phyloP scores from a whole-genome alignment of 148 eudicot genomes.

The Mesembryanthemum crystallinum region DNA sequence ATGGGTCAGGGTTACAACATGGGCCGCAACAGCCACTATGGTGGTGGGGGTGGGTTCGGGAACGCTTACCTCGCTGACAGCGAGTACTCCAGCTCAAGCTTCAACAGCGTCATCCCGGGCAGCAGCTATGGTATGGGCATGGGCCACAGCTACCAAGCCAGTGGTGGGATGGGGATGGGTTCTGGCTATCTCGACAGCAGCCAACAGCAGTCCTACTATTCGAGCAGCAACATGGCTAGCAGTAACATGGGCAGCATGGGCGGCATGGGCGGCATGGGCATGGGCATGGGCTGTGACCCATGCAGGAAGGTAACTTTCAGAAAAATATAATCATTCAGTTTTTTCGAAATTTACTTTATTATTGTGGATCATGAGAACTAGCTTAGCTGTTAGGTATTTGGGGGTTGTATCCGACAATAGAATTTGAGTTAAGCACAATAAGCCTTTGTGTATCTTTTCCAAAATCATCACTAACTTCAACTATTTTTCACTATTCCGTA shows the following conservation, averaged over 20 bases:
- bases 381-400: background rate
- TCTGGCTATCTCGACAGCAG: slow-evolving; percentile 9
- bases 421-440: too few species aligned
- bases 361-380: background rate
- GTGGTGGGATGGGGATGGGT: slow-evolving; percentile 25
- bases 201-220: slow-evolving; percentile 13
- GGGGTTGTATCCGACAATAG: background rate
- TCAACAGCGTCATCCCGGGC: slow-evolving; percentile 20
- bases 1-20: slow-evolving; percentile 13
- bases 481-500: too few species aligned
- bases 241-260: background rate
- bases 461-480: too few species aligned
- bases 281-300: slow-evolving; percentile 10
- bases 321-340: background rate
- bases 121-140: background rate
- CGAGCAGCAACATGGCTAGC: slow-evolving; percentile 8
- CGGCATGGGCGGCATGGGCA: background rate
- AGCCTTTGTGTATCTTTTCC: too few species aligned
- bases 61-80: slow-evolving; percentile 4
- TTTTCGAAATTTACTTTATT: background rate
- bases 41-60: slow-evolving; percentile 17
- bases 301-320: slow-evolving; percentile 21
- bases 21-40: slow-evolving; percentile 17
- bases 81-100: slow-evolving; percentile 32
- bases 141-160: too few species aligned